A percentile compares a stretch with the other conserved stretches of the same genome.
Evolutionary conservation across 345 rosid species (phyloP).

Genomic region (Eucalyptus pauciflora): DNA sequence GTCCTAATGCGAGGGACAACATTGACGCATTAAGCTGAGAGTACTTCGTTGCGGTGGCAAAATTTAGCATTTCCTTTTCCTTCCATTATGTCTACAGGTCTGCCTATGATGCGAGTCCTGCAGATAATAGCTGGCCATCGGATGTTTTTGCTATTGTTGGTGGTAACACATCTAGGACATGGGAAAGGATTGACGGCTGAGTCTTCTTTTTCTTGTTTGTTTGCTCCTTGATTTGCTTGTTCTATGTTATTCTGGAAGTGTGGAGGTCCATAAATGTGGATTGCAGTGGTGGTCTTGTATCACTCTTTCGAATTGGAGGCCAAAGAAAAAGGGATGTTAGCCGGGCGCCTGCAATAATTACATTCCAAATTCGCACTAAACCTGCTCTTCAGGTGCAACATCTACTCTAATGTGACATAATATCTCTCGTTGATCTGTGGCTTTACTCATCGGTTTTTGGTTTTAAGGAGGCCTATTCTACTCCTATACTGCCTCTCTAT

Average conservation of each 20-base stretch:
- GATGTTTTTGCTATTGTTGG: slow-evolving; percentile 39
- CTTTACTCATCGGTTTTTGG: not conserved
- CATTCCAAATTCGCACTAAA: slow-evolving; percentile 83
- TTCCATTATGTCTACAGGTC: slow-evolving; percentile 28
- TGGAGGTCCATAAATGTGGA: not conserved
- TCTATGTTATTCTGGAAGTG: not conserved
- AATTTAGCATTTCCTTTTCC: not conserved
- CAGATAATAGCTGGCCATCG: slow-evolving; percentile 59
- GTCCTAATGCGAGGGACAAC: not conserved
- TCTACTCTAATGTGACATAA: not conserved
- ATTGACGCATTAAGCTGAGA: not conserved
- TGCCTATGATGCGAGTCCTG: slow-evolving; percentile 61
- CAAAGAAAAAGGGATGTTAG: slow-evolving; percentile 57
- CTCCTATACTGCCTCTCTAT: slow-evolving; percentile 69
- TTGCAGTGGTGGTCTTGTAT: slow-evolving; percentile 60
- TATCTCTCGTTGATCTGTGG: not conserved
- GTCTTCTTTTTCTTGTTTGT: not conserved
- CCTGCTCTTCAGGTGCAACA: slow-evolving; percentile 59
- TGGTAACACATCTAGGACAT: slow-evolving; percentile 67
- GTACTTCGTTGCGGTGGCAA: not conserved
- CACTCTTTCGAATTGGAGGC: slow-evolving; percentile 78
- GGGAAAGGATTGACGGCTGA: slow-evolving; percentile 95
- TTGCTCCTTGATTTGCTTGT: not conserved
- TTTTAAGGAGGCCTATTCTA: slow-evolving; percentile 61
- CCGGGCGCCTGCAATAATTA: slow-evolving; percentile 71